Conservation (phyloP, 352 stramenopile genomes). For the Aphanomyces cochlioides region DNA sequence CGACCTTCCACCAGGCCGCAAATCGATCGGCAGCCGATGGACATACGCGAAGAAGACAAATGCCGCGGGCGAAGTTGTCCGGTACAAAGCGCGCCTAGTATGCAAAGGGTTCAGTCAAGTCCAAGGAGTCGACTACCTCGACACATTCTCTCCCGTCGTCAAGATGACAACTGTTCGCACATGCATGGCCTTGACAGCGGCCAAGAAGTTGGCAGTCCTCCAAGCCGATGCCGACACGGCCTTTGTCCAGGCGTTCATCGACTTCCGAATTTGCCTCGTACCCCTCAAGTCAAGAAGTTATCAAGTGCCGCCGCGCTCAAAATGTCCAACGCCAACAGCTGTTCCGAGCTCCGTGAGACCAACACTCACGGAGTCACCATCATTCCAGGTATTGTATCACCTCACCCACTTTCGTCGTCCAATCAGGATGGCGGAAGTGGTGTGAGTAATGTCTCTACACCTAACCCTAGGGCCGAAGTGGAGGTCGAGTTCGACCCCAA, state of each 20-base stretch:
- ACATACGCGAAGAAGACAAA: conserved; percentile 42
- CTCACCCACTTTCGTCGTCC: too few species aligned
- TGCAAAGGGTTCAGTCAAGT: conserved; percentile 39
- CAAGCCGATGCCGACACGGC: conserved; percentile 38
- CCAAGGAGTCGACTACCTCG: conserved; percentile 37
- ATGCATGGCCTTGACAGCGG: conserved; percentile 28
- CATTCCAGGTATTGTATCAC: too few species aligned
- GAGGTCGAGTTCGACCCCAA: too few species aligned
- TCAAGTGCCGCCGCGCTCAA: too few species aligned
- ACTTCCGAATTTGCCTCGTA: too few species aligned
- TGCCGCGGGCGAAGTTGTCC: conserved; percentile 34
- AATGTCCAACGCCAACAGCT: too few species aligned
- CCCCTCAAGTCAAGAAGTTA: too few species aligned
- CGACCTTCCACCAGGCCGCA: conserved; percentile 16
- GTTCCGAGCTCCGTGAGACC: too few species aligned
- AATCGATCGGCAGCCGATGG: conserved; percentile 37
- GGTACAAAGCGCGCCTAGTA: conserved; percentile 40
- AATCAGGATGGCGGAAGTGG: too few species aligned
- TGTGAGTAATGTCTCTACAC: too few species aligned
- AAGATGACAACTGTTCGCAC: conserved; percentile 45
- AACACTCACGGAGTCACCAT: too few species aligned
- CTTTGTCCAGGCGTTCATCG: not conserved
- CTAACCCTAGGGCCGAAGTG: too few species aligned
- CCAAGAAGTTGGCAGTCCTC: conserved; percentile 32
- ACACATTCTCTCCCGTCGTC: conserved; percentile 39